Evolutionary conservation across 768 basidiomycete species (phyloP), one percentile per base, ranked within the genome.

Genomic region (Kwoniella heveanensis): DNA sequence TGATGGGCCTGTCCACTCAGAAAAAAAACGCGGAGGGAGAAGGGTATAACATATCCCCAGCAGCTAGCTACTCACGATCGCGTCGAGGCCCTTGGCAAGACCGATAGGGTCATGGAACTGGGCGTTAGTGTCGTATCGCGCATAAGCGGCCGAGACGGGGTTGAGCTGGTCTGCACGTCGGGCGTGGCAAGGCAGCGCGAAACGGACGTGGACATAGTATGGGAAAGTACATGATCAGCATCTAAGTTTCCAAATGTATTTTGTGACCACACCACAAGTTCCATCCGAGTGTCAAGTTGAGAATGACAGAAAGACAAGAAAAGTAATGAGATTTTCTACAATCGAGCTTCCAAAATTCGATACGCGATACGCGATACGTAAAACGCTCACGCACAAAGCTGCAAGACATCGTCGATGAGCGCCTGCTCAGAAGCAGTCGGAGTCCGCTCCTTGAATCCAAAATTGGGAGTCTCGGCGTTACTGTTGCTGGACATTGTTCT

Each of bases 51-150:
- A n/a, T n/a, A n/a, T n/a, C n/a, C n/a, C n/a, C n/a, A n/a, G n/a
- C n/a, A n/a, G n/a, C n/a, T n/a, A n/a, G n/a, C n/a, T n/a, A 71
- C 70, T 66, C 46, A 69, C 70, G 15, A 75, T 64, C 19, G 71
- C 54, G 3, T 72, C 68, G 12, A 76, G 62, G 30, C 74, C 74
- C 50, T 79, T 59, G 22, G 77, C 77, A 29, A 74, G 57, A 36
- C 72, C 72, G 58, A 79, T 69, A 1, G 77, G 77, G 61, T 79
- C 77, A 50, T 75, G 74, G 61, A 79, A 79, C 32, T 62, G 52
- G 0, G 77, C 77, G 0, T 56, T 58, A 7, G 60, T 50, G 50
- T 65, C 62, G 57, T 77, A 77, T 51, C 69, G 61, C 12, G 71
- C 71, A 63, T 73, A 77, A 9, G 76, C 71, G 2, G 63, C 37